phyloP scores from a whole-genome alignment of 768 basidiomycete species.

The Trametes gibbosa region DNA sequence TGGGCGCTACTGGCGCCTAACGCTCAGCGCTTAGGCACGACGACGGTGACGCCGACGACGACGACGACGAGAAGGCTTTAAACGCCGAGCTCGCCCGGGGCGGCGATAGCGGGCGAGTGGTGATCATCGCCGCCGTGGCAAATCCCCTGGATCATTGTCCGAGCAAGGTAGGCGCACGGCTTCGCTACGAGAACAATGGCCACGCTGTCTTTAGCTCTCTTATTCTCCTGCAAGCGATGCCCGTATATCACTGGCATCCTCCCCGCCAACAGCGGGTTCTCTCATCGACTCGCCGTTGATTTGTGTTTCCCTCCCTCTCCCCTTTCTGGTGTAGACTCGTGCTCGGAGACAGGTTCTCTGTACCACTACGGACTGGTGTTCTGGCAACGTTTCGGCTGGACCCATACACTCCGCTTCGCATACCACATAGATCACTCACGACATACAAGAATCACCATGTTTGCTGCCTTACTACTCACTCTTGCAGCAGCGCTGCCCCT shows the following conservation, averaged over 20 bases:
- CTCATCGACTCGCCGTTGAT: slow-evolving; percentile 11
- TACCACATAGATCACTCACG: background rate
- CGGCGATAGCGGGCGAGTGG: background rate
- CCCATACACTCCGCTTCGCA: background rate
- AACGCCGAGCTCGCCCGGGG: background rate
- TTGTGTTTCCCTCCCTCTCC: background rate
- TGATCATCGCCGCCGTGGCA: background rate
- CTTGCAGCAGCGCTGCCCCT: slow-evolving; percentile 14
- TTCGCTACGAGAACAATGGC: slow-evolving; percentile 13
- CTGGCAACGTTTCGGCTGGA: background rate
- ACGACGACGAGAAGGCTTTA: background rate
- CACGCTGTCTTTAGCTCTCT: slow-evolving; percentile 3
- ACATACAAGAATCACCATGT: slow-evolving; percentile 7
- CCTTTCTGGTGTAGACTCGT: slow-evolving; percentile 1
- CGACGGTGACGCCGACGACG: background rate
- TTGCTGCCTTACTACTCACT: slow-evolving; percentile 6
- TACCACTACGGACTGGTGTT: background rate
- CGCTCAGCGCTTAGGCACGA: background rate
- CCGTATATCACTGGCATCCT: slow-evolving; percentile 12
- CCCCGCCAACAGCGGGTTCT: background rate
- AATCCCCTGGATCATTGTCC: slow-evolving; percentile 7
- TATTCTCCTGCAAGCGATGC: slow-evolving; percentile 11
- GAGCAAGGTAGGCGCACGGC: background rate
- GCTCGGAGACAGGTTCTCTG: slow-evolving; percentile 15
- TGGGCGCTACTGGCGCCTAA: background rate